phyloP scores from a whole-genome alignment of 305 asterid genomes.

The Nicotiana rustica region DNA sequence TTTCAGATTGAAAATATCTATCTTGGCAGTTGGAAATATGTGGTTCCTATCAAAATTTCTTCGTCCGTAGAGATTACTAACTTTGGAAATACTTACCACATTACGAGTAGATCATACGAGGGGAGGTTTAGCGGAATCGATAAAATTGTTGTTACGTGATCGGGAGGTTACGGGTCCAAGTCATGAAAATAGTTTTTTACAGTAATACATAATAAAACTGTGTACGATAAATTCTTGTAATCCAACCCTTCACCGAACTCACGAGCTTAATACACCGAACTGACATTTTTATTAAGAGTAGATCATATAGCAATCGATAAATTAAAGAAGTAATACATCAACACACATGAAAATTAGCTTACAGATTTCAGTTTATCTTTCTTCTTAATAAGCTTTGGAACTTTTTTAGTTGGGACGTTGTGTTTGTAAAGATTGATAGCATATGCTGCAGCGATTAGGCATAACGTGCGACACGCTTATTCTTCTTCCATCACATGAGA shows the following conservation, averaged over 20 bases:
- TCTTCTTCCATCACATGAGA: background rate
- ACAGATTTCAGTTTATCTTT: background rate
- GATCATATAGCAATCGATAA: background rate
- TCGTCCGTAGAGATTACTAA: background rate
- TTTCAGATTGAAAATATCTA: background rate
- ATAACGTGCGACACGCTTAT: background rate
- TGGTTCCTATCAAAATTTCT: background rate
- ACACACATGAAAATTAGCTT: background rate
- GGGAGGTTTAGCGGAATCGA: too few species aligned
- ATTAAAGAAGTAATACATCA: background rate
- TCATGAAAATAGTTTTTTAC: too few species aligned
- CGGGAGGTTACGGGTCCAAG: too few species aligned
- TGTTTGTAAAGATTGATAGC: background rate
- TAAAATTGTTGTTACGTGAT: too few species aligned
- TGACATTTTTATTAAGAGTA: background rate
- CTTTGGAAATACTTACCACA: background rate
- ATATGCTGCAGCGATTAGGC: background rate
- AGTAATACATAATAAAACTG: too few species aligned
- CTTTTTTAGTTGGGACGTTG: too few species aligned
- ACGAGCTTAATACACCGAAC: too few species aligned
- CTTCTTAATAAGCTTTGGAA: background rate
- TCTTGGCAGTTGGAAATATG: background rate
- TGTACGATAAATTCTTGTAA: too few species aligned
- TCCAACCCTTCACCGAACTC: too few species aligned
- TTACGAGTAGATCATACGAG: background rate